Evolutionary conservation across 2,329 filamentous ascomycete genomes (phyloP), one percentile per base, ranked within the genome.

Genomic region (Aspergillus fumigatiaffinis): DNA sequence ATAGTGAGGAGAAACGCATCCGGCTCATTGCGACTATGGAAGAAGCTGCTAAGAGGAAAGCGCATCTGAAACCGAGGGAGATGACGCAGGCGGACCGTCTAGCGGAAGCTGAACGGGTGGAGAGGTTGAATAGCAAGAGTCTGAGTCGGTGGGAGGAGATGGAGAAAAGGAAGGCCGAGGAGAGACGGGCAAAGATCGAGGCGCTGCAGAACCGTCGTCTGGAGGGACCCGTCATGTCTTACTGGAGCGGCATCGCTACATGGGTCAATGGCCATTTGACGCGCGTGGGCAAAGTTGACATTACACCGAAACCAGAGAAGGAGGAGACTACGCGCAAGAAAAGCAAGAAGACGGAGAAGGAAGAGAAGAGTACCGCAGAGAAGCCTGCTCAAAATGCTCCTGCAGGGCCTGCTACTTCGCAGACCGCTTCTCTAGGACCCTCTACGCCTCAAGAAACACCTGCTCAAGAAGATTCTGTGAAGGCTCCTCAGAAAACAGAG

Each of bases 71-170:
- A 74, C 90, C 90, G 54, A 89, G 88, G 57, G 83, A 88, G 28
- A 86, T 96, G 85, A 96, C 92, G 5, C 93, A 97, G 74, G 91
- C 85, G 48, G 88, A 97, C 71, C 84, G 92, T 41, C 80, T 97
- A 28, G 87, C 85, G 28, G 91, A 96, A 74, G 92, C 92, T 1
- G 90, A 88, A 20, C 78, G 87, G 53, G 87, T 95, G 6, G 94
- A 97, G 75, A 88, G 89, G 73, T 82, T 87, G 66, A 97, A 99
- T 73, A 84, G 88, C 65, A 95, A 91, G 80, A 97, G 89, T 73
- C 77, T 96, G 68, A 97, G 93, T 69, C 84, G 91, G 55, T 97
- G 93, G 92, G 92, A 97, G 73, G 89, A 91, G 73, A 90, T 91
- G 6, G 94, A 99, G 76, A 92, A 91, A 75, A 87, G 89, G 71